phyloP scores from a whole-genome alignment of 2,329 filamentous ascomycete species.

The Claviceps pusilla region DNA sequence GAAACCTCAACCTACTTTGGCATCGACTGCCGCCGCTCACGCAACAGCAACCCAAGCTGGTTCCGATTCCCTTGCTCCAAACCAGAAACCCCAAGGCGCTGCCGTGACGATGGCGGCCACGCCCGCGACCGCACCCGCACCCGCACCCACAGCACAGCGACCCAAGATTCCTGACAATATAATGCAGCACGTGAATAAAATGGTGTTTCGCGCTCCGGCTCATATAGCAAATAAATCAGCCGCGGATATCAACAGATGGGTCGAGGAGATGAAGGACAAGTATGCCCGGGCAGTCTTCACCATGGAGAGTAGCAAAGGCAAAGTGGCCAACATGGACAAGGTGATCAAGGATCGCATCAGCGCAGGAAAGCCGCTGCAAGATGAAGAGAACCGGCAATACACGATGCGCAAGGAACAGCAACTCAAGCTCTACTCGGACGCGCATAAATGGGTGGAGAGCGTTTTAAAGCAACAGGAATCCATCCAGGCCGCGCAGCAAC shows the following conservation, averaged over 20 bases:
- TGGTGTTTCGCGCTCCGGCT: constrained; percentile 30
- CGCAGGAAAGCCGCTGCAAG: constrained; percentile 27
- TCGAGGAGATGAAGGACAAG: constrained; percentile 30
- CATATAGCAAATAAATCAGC: constrained; percentile 26
- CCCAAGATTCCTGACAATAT: constrained; percentile 28
- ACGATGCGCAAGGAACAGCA: constrained; percentile 28
- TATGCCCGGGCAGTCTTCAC: constrained; percentile 33
- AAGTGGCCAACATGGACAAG: constrained; percentile 27
- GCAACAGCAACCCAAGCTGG: constrained; percentile 3
- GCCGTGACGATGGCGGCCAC: constrained; percentile 1
- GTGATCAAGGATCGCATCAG: constrained; percentile 26
- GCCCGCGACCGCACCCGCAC: background rate
- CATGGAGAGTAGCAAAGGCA: constrained; percentile 32
- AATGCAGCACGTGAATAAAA: constrained; percentile 30
- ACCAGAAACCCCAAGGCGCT: constrained; percentile 9
- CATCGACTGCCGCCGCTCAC: constrained; percentile 1
- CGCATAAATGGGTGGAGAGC: constrained; percentile 31
- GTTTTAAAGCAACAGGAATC: constrained; percentile 31
- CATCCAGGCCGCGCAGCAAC: constrained; percentile 15
- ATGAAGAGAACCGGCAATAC: constrained; percentile 32
- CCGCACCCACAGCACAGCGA: constrained; percentile 11
- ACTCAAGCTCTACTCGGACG: constrained; percentile 30
- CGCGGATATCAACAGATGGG: constrained; percentile 32
- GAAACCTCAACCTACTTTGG: constrained; percentile 1
- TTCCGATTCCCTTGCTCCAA: constrained; percentile 6